Conservation (phyloP, 2,329 filamentous ascomycete species). For the Didymella segeticola region DNA sequence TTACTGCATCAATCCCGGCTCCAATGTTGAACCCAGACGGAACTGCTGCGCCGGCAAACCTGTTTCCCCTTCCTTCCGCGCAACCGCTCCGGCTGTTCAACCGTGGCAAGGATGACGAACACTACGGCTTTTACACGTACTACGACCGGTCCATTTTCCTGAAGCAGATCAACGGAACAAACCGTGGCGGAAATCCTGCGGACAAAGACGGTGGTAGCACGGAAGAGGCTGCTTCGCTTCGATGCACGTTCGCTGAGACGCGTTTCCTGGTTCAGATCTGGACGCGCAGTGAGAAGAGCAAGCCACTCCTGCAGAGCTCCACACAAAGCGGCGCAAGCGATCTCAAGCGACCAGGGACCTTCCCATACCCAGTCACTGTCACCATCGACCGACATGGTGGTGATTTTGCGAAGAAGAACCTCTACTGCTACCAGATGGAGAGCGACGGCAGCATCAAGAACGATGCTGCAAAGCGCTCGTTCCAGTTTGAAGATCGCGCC, state of each 20-base stretch:
- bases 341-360: conserved; percentile 61
- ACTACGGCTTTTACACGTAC: conserved; percentile 94
- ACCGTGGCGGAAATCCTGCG: conserved; percentile 50
- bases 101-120: conserved; percentile 78
- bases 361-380: conserved; percentile 67
- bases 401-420: conserved; percentile 58
- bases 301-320: conserved; percentile 41
- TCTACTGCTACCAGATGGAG: conserved; percentile 67
- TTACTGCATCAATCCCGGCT: conserved; percentile 65
- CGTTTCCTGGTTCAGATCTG: conserved; percentile 68
- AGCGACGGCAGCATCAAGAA: conserved; percentile 52
- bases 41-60: conserved; percentile 71
- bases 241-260: conserved; percentile 67
- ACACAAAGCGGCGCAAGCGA: conserved; percentile 47
- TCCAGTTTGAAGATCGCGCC: conserved; percentile 61
- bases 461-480: conserved; percentile 48
- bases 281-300: conserved; percentile 57
- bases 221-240: conserved; percentile 54
- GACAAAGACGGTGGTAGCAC: conserved; percentile 59
- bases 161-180: conserved; percentile 62
- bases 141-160: conserved; percentile 88
- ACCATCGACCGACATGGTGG: conserved; percentile 68
- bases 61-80: conserved; percentile 71
- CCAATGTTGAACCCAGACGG: conserved; percentile 72
- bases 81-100: conserved; percentile 89